A percentile compares a stretch with the other conserved stretches of the same genome.
phyloP scores from a whole-genome alignment of 164 flowering plant species.

The Litsea cubeba region DNA sequence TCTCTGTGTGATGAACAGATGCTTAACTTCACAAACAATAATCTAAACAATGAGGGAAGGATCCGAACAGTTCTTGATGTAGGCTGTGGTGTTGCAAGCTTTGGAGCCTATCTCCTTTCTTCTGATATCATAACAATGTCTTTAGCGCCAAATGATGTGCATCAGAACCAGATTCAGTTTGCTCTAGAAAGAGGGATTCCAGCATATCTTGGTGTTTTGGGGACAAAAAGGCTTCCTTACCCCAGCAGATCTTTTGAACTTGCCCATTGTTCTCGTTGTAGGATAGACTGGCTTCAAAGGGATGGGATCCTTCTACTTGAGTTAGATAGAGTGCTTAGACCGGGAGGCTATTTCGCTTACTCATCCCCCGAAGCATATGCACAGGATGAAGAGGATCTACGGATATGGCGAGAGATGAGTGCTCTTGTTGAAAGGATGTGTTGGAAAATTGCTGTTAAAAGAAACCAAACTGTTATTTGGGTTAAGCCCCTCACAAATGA shows the following conservation, averaged over 20 bases:
- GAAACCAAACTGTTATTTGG: conserved; percentile 90
- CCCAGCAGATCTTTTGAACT: conserved; percentile 95
- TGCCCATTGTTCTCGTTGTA: conserved; percentile 92
- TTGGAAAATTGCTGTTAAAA: conserved; percentile 76
- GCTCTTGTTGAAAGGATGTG: conserved; percentile 89
- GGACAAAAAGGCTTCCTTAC: conserved; percentile 85
- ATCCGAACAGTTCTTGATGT: conserved; percentile 82
- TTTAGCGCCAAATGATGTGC: conserved; percentile 91
- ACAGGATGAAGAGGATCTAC: conserved; percentile 82
- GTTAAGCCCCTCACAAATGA: conserved; percentile 79
- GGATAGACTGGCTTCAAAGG: conserved; percentile 96
- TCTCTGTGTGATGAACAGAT: conserved; percentile 41
- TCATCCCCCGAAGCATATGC: conserved; percentile 98
- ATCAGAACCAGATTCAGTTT: conserved; percentile 92
- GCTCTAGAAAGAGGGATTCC: conserved; percentile 96
- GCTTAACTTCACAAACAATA: conserved; percentile 68
- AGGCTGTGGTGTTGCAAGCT: conserved; percentile 96
- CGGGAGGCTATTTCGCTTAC: conserved; percentile 94
- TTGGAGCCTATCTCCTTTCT: conserved; percentile 82
- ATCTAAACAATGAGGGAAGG: conserved; percentile 65
- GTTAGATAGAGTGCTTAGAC: conserved; percentile 82
- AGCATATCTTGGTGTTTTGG: conserved; percentile 85
- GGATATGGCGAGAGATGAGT: conserved; percentile 87
- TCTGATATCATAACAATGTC: conserved; percentile 77
- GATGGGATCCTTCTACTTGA: conserved; percentile 90